Percentiles rank a stretch among this genome's conserved stretches.
Evolutionary conservation across 225 moss, liverwort and hornwort species (phyloP).

Genomic region (Polytrichum formosum): DNA sequence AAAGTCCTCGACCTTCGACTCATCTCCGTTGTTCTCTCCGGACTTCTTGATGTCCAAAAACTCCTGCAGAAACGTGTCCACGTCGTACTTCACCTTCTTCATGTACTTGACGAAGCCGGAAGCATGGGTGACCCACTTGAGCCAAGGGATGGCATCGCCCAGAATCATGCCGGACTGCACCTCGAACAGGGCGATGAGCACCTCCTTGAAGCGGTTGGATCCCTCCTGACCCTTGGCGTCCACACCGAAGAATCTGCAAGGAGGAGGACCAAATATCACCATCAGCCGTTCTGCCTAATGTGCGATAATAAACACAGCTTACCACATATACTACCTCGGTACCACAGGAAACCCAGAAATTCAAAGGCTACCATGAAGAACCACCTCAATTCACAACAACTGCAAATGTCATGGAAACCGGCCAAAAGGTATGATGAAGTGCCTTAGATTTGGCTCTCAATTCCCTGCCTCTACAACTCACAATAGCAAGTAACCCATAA

Average conservation of each 20-base stretch:
- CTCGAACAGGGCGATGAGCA: background rate
- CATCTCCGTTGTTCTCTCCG: background rate
- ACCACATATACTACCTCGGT: no score
- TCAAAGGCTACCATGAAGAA: no score
- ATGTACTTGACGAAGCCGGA: slow-evolving; percentile 3
- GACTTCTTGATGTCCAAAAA: slow-evolving; percentile 4
- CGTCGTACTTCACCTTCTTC: slow-evolving; percentile 1
- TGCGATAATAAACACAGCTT: no score
- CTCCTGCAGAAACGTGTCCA: background rate
- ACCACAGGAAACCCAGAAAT: no score
- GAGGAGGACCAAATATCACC: no score
- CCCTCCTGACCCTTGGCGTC: background rate
- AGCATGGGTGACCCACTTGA: slow-evolving; percentile 8
- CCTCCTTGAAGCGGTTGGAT: slow-evolving; percentile 1
- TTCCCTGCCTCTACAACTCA: no score
- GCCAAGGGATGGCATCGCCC: slow-evolving; percentile 3
- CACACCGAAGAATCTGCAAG: slow-evolving; percentile 1
- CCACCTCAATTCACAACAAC: no score
- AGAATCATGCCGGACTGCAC: background rate
- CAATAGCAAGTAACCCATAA: no score
- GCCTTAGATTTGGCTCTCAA: no score
- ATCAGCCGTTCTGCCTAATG: no score
- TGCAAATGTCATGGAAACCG: no score
- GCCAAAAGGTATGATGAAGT: no score
- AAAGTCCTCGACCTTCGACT: slow-evolving; percentile 3